These are phyloP conservation scores for Entomortierella parvispora DNA, from an alignment of 192 early-diverging fungal genomes.

Conservation along the genomic window DNA sequence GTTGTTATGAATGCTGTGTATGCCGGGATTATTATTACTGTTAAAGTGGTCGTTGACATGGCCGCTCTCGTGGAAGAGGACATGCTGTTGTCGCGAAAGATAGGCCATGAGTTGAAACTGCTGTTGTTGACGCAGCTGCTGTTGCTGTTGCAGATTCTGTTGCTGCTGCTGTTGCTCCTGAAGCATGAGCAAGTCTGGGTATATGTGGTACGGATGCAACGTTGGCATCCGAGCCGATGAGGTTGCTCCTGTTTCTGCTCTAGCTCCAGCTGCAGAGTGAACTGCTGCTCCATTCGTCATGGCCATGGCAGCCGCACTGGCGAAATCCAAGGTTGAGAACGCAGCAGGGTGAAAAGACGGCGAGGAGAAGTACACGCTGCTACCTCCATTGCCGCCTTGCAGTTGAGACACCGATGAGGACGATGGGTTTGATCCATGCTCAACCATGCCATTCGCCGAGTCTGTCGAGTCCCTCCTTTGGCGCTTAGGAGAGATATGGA, in stretches of 20 bases:
- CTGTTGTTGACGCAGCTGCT: constrained; percentile 9
- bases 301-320: no score
- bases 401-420: no score
- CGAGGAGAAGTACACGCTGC: no score
- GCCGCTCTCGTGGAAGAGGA: background rate
- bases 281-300: background rate
- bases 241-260: constrained; percentile 12
- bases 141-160: constrained; percentile 1
- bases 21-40: background rate
- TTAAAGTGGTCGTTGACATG: background rate
- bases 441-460: no score
- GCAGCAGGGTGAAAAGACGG: no score
- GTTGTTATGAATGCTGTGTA: background rate
- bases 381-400: no score
- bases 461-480: no score
- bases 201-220: no score
- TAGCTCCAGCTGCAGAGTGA: background rate
- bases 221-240: no score
- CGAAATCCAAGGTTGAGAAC: no score
- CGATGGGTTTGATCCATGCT: no score
- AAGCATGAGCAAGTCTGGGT: background rate
- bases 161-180: constrained; percentile 7
- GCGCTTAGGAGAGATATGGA: no score
- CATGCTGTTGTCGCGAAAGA: background rate
- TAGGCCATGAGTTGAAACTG: background rate